Evolutionary conservation across 176 grass and related monocot species (phyloP), one percentile per base, ranked within the genome.

Genomic region (Eremochloa ophiuroides): DNA sequence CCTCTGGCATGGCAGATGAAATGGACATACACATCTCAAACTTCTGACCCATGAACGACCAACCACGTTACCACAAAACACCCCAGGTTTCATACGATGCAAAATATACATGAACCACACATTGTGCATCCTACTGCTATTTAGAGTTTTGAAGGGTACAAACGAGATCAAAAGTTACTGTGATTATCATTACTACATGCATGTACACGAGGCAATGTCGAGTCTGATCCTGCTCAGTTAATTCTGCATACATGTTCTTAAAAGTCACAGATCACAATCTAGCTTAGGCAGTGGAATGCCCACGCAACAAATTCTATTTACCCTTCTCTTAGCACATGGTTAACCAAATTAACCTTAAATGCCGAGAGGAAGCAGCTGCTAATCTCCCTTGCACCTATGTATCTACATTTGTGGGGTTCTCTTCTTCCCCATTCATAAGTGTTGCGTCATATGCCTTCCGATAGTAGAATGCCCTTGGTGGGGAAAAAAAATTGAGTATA

Each of bases 251-350:
- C 69, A 62, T 69, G 70, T 82, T 73, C 73, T 86, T 62, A 66
- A 69, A 48, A 25, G 67, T 76, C 17, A 68, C 71, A 28, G 22
- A 15, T 71, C 8, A 66, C 11, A 39, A 15, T 65, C 74, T 55
- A 83, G 44, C 15, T 66, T 81, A 81, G 55, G 28, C 56, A 76
- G 78, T 89, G 87, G 87, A 89, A 85, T 89, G 83, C 78, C 87
- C 83, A 85, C 83, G 51, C 18, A 64, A 47, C 28, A 71, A 55
- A 72, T 53, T 38, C 53, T 71, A 89, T 77, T 76, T 77, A 82
- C 59, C 63, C 58, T 40, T 85, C 75, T 58, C 75, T 29, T 41
- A 66, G 44, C 78, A 76, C 42, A 55, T 28, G 56, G 87, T 85
- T 85, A 85, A 74, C 66, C 74, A 65, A 42, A 13, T 5, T 4